Evolutionary conservation across 306 rosid genomes (phyloP), one percentile per base, ranked within the genome.

Genomic region (Ammopiptanthus mongolicus): DNA sequence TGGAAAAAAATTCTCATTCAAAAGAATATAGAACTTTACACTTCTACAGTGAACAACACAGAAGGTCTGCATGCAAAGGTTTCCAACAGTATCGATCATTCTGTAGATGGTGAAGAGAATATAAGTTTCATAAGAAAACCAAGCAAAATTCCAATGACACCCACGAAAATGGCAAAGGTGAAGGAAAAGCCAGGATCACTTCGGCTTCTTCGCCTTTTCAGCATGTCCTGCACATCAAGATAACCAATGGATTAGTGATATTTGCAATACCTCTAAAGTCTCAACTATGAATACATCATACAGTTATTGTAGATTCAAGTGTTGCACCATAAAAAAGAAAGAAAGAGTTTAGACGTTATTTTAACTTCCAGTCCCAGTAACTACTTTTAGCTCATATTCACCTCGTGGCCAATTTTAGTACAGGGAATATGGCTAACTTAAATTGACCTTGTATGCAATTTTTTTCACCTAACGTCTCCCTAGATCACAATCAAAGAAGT

Each of bases 41-140:
- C 60, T 65, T 68, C 39, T 73, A 69, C 81, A 77, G 58, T 36
- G 76, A 36, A 75, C 59, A 67, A 62, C 19, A 63, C 29, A 41
- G 55, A 76, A 65, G 77, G 58, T 61, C 55, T 53, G 83, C 58
- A 56, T 75, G 72, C 56, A 77, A 78, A 81, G 61, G 76, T 67
- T 61, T 67, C 18, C 11, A 62, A 65, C 28, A 41, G 63, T 41
- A 17, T 39, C 29, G 65, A 70, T 85, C 86, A 84, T 86, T 84
- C 80, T 21, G 84, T 80, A 53, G 95, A 63, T 8, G 96, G 89
- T 64, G 88, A 86, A 70, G 97, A 88, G 76, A 83, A 85, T 33
- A 87, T 60, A 55, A 95, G 83, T 72, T 86, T 95, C 81, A 95
- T 71, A 65, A 95, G 91, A 78, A 90, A 90, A 80, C 99, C 97